Conservation (phyloP, 805 yeast species). For the Pichia thaimueangensis region DNA sequence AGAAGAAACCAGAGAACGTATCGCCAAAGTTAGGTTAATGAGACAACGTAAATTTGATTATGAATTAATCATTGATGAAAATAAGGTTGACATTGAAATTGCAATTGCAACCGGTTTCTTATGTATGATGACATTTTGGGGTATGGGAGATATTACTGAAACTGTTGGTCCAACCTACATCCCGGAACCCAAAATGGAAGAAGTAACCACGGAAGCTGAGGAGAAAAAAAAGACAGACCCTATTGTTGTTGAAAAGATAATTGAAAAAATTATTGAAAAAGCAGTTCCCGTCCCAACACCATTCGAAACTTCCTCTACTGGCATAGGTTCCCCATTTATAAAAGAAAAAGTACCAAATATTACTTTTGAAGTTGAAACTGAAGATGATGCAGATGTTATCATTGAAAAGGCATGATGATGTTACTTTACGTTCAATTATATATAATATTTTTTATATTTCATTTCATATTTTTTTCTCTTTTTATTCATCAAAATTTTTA, state of each 20-base stretch:
- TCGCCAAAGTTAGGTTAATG: conserved; percentile 50
- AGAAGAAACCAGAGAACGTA: conserved; percentile 47
- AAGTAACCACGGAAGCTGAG: not conserved
- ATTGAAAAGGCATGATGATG: conserved; percentile 26
- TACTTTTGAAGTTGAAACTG: conserved; percentile 26
- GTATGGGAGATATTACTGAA: conserved; percentile 44
- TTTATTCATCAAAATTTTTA: too few relatives aligned
- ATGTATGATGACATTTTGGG: conserved; percentile 66
- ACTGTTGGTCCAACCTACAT: conserved; percentile 46
- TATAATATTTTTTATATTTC: not conserved
- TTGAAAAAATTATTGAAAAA: conserved; percentile 13
- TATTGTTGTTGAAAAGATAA: conserved; percentile 7
- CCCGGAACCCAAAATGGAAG: conserved; percentile 14
- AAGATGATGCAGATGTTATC: conserved; percentile 28
- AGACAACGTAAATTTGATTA: conserved; percentile 55
- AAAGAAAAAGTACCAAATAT: conserved; percentile 18
- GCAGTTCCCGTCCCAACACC: conserved; percentile 7
- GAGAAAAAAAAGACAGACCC: not conserved
- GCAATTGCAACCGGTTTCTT: conserved; percentile 57
- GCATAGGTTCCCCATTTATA: too few relatives aligned
- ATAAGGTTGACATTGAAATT: conserved; percentile 40
- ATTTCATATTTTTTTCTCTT: not conserved
- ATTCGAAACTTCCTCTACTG: too few relatives aligned
- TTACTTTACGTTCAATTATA: not conserved
- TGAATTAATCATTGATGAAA: conserved; percentile 47